Evolutionary conservation across 2,329 filamentous ascomycete species (phyloP).

Genomic region (Cladosporium velox): DNA sequence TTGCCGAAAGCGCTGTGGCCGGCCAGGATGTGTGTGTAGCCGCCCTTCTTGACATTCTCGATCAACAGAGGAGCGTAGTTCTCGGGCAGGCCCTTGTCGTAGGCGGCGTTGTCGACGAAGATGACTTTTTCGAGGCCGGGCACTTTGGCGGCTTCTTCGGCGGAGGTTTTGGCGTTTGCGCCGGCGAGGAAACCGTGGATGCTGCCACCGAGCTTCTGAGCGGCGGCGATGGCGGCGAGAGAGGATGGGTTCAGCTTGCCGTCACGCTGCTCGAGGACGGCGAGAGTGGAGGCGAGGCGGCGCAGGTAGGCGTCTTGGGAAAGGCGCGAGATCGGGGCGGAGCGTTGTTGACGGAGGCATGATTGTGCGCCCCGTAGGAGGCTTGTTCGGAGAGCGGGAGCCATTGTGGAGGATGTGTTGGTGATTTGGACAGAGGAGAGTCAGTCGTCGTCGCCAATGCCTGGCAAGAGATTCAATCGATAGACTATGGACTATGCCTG

Average conservation of each 20-base stretch:
- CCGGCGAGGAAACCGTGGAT: conserved; percentile 89
- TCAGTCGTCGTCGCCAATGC: background rate
- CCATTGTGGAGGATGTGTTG: conserved; percentile 17
- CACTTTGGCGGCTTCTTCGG: conserved; percentile 83
- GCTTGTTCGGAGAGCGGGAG: conserved; percentile 18
- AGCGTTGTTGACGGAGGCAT: conserved; percentile 36
- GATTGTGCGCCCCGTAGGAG: conserved; percentile 34
- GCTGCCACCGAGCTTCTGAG: conserved; percentile 79
- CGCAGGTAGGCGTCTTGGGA: conserved; percentile 59
- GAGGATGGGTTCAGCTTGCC: conserved; percentile 83
- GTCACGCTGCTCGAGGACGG: conserved; percentile 88
- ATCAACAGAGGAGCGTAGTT: conserved; percentile 90
- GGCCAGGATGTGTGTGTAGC: conserved; percentile 87
- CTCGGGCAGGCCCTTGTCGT: conserved; percentile 92
- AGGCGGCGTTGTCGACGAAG: conserved; percentile 81
- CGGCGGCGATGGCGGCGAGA: conserved; percentile 81
- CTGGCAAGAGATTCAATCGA: background rate
- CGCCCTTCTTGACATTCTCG: conserved; percentile 95
- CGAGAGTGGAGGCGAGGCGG: conserved; percentile 81
- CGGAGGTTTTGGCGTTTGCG: conserved; percentile 70
- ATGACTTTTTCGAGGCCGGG: conserved; percentile 90
- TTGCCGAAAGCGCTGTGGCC: conserved; percentile 96
- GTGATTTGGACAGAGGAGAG: background rate
- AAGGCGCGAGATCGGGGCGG: conserved; percentile 41
- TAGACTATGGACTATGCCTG: background rate